These are phyloP conservation scores for Populus simonii DNA, from an alignment of 345 rosid genomes.

Conservation along the genomic window DNA sequence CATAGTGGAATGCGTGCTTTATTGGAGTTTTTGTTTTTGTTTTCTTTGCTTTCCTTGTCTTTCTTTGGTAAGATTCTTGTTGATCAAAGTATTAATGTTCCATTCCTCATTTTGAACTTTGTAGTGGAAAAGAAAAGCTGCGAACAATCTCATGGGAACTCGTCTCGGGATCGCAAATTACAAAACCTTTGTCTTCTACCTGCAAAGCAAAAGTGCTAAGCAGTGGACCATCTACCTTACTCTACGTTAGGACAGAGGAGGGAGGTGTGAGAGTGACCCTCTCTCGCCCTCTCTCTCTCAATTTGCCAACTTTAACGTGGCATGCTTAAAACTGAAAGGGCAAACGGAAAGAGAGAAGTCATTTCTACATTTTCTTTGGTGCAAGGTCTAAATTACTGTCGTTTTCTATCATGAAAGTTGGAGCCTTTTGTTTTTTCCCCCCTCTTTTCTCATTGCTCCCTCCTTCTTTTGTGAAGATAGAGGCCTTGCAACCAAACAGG, in stretches of 20 bases:
- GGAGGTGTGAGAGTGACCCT: background rate
- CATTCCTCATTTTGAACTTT: background rate
- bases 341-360: background rate
- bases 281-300: background rate
- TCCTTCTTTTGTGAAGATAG: background rate
- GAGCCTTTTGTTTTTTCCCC: background rate
- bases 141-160: constrained; percentile 11
- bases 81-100: background rate
- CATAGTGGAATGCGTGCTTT: too few relatives aligned
- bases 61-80: background rate
- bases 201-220: constrained; percentile 22
- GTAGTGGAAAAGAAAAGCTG: constrained; percentile 4
- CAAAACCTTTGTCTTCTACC: constrained; percentile 28
- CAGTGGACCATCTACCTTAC: constrained; percentile 10
- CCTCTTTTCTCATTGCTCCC: background rate
- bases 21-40: too few relatives aligned
- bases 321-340: constrained; percentile 1
- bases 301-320: constrained; percentile 21
- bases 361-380: background rate
- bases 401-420: background rate
- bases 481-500: background rate
- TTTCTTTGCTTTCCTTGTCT: background rate
- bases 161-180: constrained; percentile 32
- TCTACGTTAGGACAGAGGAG: background rate
- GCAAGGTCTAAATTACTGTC: background rate